Evolutionary conservation across 1,139 yeast species (phyloP), one percentile per base, ranked within the genome.

Genomic region (Candida glucosophila): DNA sequence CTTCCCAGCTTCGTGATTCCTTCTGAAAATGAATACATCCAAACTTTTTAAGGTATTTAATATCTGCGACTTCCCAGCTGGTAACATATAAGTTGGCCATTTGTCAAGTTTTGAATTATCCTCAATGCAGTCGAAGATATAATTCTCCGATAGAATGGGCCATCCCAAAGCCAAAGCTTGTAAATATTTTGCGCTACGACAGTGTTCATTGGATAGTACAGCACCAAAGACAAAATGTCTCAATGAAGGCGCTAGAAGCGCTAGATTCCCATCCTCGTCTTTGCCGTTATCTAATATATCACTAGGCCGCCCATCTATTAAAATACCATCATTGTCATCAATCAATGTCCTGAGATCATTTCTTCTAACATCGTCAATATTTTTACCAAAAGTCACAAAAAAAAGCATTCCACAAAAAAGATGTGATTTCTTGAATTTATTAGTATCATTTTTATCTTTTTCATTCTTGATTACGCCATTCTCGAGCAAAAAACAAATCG

Each of bases 111-210:
- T 28, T 0, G 30, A 19, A 1, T 35, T 29, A 20, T 49, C 45
- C 3, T 39, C 36, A 1, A 70, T 40, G 30, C 80, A 67, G 34
- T 77, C 79, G n/a, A 53, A 49, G 6, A 88, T 58, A 38, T 69
- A 86, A 9, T 55, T 48, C 33, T 69, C 67, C 3, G 83, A 74
- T 17, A 88, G 43, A 12, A 85, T 69, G 2, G 97, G 97, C 94
- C 95, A 85, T 2, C 93, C 92, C 22, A 86, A 48, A 1, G 93
- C 85, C n/a, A 86, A 52, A 1, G 82, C 75, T 43, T 85, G 93
- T n/a, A 86, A 49, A 43, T 80, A 88, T 43, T 85, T 85, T 12
- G 78, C 67, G 29, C 85, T 81, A 22, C 94, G 60, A 17, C 72
- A 62, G 36, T 65, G 63, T 12, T 59, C 63, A 22, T 65, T 64